Base-by-base conservation (phyloP, 495 filamentous ascomycete genomes). In the Penicillium flavigenum region DNA sequence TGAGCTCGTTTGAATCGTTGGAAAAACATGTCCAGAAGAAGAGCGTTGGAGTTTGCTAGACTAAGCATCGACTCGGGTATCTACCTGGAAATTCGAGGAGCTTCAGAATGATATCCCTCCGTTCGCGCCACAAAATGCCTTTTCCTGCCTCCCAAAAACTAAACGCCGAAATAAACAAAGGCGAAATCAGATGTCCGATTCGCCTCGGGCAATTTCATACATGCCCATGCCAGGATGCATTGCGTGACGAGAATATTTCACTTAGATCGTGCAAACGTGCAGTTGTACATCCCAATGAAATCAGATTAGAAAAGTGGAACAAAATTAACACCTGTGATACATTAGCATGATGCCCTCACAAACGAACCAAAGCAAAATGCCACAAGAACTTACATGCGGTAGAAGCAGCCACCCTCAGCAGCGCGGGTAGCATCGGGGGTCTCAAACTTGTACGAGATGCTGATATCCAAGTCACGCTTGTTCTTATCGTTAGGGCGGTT, bases 401-500 rank as follows among this genome's bases (percentile, higher is more conserved):
- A 98, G 58, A 84, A 79, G 65, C 88, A 90, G 60, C 71, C 72
- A 47, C 92, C 93, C 62, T 84, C 73, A 5, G 86, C 88, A 51
- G 71, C 68, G 57, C 93, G 81, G 29, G 75, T 86, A 16, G 75
- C 75, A 70, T 97, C 92, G 12, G 82, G 70, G 12, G 90, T 89
- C 57, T 90, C 84, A 32, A 96, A 80, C 60, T 81, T 79, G 77
- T 97, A 98, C 24, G 86, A 78, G 65, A 98, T 82, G 72, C 79
- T 86, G 70, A 98, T 96, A 71, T 98, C 94, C 31, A 98, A 81
- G 67, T 98, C 94, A 54, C 94, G 87, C 72, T 86, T 88, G 78
- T 98, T 98, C 83, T 91, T 90, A 54, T 88, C 84, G 66, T 96
- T 98, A 24, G 95, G 94, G 69, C 85, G 88, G 77, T 90, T 93